Evolutionary conservation across 2,329 filamentous ascomycete genomes (phyloP).

Genomic region (Botrytis deweyae): DNA sequence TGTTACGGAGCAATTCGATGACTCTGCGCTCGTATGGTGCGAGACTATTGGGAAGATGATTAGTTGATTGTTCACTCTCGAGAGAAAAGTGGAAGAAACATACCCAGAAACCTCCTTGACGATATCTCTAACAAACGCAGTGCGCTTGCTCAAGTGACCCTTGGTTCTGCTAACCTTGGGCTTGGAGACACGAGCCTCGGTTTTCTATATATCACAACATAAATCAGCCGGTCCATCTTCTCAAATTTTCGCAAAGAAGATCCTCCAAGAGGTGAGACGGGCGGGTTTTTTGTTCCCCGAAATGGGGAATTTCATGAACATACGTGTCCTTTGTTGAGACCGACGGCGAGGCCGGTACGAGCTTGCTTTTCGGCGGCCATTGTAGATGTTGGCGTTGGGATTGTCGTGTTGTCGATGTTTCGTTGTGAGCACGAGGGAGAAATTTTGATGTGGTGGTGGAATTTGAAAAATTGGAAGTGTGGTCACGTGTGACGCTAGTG

Average conservation of each 20-base stretch:
- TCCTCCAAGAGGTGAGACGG: slow-evolving; percentile 72
- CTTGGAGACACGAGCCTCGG: slow-evolving; percentile 75
- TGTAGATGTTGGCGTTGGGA: slow-evolving; percentile 24
- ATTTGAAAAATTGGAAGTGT: slow-evolving; percentile 10
- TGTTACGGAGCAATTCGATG: slow-evolving; percentile 98
- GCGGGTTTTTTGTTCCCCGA: slow-evolving; percentile 32
- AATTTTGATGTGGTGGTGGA: neutral
- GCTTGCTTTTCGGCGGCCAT: slow-evolving; percentile 62
- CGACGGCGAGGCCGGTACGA: slow-evolving; percentile 59
- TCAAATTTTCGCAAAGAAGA: slow-evolving; percentile 49
- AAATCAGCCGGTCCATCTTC: slow-evolving; percentile 37
- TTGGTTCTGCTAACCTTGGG: slow-evolving; percentile 81
- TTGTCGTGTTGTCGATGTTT: slow-evolving; percentile 13
- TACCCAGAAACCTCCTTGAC: slow-evolving; percentile 98
- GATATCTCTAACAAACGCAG: slow-evolving; percentile 93
- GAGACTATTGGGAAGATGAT: slow-evolving; percentile 52
- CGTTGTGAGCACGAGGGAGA: slow-evolving; percentile 7
- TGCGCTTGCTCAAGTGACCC: slow-evolving; percentile 95
- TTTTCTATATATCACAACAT: slow-evolving; percentile 62
- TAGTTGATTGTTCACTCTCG: slow-evolving; percentile 15
- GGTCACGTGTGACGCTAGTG: slow-evolving; percentile 1
- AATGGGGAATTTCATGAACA: slow-evolving; percentile 35
- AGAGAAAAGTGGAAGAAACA: slow-evolving; percentile 42
- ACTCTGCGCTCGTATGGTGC: slow-evolving; percentile 97
- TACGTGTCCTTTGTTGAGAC: slow-evolving; percentile 66